A percentile compares a stretch with the other conserved stretches of the same genome.
These are phyloP conservation scores for Pichia membranifaciens DNA, from an alignment of 805 yeast species.

Conservation along the genomic window DNA sequence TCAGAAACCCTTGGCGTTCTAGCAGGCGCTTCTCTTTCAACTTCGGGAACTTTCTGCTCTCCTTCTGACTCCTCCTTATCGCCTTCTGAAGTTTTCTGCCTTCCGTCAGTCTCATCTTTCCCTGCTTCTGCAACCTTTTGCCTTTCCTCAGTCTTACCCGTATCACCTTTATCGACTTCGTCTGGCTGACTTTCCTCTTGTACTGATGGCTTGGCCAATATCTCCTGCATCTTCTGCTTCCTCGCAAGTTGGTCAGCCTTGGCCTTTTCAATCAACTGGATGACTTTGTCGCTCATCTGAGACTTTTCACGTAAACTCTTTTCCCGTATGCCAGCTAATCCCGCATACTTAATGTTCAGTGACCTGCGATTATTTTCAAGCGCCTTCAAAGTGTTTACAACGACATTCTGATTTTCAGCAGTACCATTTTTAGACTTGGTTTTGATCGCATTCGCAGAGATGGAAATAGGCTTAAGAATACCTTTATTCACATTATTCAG, in stretches of 20 bases:
- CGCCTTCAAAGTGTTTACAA: neutral
- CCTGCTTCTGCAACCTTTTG: neutral
- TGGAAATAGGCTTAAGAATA: neutral
- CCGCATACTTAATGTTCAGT: neutral
- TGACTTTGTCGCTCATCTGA: constrained; percentile 6
- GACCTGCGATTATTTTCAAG: neutral
- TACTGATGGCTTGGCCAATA: neutral
- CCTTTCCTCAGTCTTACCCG: neutral
- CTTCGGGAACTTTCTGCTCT: too few relatives aligned
- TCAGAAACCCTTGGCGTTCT: neutral
- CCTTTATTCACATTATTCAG: too few relatives aligned
- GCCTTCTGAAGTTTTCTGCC: too few relatives aligned
- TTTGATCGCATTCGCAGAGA: neutral
- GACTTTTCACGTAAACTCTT: neutral
- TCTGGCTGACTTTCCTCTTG: too few relatives aligned
- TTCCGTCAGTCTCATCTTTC: too few relatives aligned
- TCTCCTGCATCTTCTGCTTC: neutral
- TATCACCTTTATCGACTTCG: neutral
- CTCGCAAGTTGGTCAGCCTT: neutral
- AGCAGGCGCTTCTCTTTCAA: neutral
- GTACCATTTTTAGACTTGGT: neutral
- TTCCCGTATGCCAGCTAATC: neutral
- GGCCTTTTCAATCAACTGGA: constrained; percentile 8
- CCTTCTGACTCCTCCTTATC: neutral
- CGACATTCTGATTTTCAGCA: neutral